Percentiles rank a stretch among this genome's conserved stretches.
phyloP scores from a whole-genome alignment of 2,329 filamentous ascomycete species.

The Zasmidium cellare region DNA sequence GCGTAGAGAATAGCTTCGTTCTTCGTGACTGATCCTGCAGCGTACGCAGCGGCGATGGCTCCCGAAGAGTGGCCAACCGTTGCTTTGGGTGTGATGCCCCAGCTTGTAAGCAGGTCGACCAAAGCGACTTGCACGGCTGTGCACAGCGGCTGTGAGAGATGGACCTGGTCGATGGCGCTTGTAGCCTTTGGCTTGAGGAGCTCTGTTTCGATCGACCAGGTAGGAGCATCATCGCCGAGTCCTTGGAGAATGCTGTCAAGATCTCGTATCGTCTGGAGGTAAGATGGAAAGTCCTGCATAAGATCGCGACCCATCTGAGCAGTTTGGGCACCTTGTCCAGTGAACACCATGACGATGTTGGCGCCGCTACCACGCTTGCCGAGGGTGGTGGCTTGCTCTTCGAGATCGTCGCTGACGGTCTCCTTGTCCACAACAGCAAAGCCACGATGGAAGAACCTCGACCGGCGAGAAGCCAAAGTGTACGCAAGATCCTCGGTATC shows the following conservation, averaged over 20 bases:
- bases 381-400: not conserved
- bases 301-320: conserved; percentile 24
- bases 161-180: conserved; percentile 25
- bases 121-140: conserved; percentile 57
- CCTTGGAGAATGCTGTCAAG: not conserved
- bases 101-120: conserved; percentile 38
- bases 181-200: not conserved
- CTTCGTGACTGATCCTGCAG: conserved; percentile 23
- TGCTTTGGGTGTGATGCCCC: conserved; percentile 21
- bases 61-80: conserved; percentile 35
- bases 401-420: not conserved
- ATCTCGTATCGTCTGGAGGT: not conserved
- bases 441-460: not conserved
- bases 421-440: conserved; percentile 7
- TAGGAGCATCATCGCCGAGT: not conserved
- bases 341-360: conserved; percentile 14
- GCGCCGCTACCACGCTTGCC: not conserved
- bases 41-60: conserved; percentile 36
- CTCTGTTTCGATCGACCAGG: conserved; percentile 7
- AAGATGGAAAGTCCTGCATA: conserved; percentile 8
- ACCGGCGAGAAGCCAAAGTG: conserved; percentile 3
- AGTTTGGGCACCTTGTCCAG: conserved; percentile 22
- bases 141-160: conserved; percentile 53
- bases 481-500: conserved; percentile 8
- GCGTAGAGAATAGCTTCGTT: conserved; percentile 22